Evolutionary conservation across 495 filamentous ascomycete species (phyloP).

Genomic region (Neurospora cerealis): DNA sequence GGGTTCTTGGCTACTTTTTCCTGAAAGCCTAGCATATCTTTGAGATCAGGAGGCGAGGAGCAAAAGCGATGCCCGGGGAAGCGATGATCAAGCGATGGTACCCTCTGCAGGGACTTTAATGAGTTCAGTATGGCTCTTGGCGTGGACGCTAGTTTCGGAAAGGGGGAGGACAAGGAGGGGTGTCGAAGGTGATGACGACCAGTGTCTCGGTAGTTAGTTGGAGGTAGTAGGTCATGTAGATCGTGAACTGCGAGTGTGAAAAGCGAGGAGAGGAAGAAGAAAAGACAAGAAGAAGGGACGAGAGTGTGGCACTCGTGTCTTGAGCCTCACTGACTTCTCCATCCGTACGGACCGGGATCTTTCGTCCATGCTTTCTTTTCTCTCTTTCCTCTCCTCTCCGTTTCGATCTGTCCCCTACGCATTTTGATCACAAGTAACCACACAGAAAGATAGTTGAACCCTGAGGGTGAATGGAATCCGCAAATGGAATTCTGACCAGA

Average conservation of each 20-base stretch:
- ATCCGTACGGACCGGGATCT: neutral
- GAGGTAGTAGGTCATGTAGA: neutral
- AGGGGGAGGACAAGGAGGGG: neutral
- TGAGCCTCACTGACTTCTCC: neutral
- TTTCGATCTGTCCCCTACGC: no score
- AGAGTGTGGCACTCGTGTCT: neutral
- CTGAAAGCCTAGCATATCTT: no score
- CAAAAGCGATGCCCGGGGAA: neutral
- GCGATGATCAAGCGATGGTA: neutral
- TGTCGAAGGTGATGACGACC: neutral
- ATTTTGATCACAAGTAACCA: neutral
- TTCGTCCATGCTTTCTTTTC: neutral
- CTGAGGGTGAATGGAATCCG: neutral
- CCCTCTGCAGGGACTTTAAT: neutral
- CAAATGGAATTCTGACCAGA: neutral
- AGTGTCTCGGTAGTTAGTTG: neutral
- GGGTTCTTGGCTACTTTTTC: neutral
- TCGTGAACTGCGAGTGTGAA: neutral
- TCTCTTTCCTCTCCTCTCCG: neutral
- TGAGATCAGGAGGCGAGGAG: neutral
- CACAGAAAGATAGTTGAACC: neutral
- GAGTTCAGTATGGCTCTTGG: neutral
- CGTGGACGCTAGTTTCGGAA: neutral
- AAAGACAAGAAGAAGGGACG: neutral
- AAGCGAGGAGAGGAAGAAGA: neutral